Conservation (phyloP, 805 yeast species). For the Candida orba region DNA sequence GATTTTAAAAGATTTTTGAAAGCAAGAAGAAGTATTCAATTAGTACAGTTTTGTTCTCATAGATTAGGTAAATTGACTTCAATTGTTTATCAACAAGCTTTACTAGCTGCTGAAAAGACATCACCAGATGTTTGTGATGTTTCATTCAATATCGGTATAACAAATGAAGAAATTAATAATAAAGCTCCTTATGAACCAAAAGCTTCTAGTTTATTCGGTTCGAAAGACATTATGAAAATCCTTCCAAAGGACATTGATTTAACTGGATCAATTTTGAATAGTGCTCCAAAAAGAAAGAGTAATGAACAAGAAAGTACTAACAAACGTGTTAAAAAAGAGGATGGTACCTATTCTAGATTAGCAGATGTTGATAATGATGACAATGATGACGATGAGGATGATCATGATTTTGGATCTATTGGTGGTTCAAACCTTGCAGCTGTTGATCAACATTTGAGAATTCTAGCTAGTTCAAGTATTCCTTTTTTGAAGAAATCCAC, state of each 20-base stretch:
- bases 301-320: constrained; percentile 13
- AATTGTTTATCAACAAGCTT: constrained; percentile 50
- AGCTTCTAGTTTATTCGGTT: constrained; percentile 29
- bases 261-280: constrained; percentile 37
- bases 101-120: constrained; percentile 50
- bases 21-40: constrained; percentile 53
- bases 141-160: constrained; percentile 39
- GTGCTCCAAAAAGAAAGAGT: constrained; percentile 28
- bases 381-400: constrained; percentile 19
- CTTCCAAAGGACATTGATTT: constrained; percentile 38
- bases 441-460: constrained; percentile 60
- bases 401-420: constrained; percentile 24
- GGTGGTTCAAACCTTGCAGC: constrained; percentile 12
- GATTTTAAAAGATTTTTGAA: constrained; percentile 64
- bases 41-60: constrained; percentile 55
- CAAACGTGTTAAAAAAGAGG: constrained; percentile 38
- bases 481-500: constrained; percentile 56
- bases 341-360: constrained; percentile 21
- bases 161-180: constrained; percentile 37
- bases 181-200: constrained; percentile 25
- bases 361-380: constrained; percentile 15
- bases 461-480: constrained; percentile 47
- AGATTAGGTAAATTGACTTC: constrained; percentile 67
- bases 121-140: constrained; percentile 38
- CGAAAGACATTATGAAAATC: constrained; percentile 34